A percentile compares a stretch with the other conserved stretches of the same genome.
Evolutionary conservation across 2,329 filamentous ascomycete species (phyloP).

Genomic region (Alternaria metachromatica): DNA sequence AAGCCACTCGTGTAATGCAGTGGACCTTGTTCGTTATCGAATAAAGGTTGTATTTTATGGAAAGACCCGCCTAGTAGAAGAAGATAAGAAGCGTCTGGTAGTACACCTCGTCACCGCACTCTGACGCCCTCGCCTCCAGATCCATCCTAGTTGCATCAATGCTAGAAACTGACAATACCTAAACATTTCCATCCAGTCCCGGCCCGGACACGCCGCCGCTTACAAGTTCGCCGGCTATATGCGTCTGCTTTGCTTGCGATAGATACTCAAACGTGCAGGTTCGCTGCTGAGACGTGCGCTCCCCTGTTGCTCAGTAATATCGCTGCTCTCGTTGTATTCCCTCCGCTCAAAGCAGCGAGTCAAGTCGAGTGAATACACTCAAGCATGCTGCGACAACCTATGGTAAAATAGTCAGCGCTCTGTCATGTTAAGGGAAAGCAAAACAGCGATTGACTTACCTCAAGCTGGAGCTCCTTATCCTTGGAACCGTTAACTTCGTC

Average conservation of each 20-base stretch:
- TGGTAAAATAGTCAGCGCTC: constrained; percentile 26
- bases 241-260: constrained; percentile 10
- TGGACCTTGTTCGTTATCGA: constrained; percentile 1
- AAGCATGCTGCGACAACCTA: constrained; percentile 89
- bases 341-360: constrained; percentile 79
- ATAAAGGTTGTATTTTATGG: constrained; percentile 26
- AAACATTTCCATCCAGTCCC: constrained; percentile 11
- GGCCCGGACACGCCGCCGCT: constrained; percentile 8
- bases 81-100: constrained; percentile 16
- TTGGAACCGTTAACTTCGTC: constrained; percentile 88
- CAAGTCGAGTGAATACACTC: constrained; percentile 95
- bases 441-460: constrained; percentile 66
- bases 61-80: constrained; percentile 19
- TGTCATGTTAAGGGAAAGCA: background rate
- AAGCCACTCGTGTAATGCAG: constrained; percentile 2
- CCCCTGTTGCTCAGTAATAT: background rate
- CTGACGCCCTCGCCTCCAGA: constrained; percentile 34
- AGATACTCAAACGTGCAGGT: constrained; percentile 11
- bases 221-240: constrained; percentile 14
- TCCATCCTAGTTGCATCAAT: constrained; percentile 33
- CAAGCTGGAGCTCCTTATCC: constrained; percentile 94
- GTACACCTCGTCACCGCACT: constrained; percentile 7
- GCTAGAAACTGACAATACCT: constrained; percentile 34
- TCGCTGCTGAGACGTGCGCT: constrained; percentile 9
- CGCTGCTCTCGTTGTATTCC: background rate